Base-by-base conservation (phyloP, 768 basidiomycete species). In the Pholiota conissans region DNA sequence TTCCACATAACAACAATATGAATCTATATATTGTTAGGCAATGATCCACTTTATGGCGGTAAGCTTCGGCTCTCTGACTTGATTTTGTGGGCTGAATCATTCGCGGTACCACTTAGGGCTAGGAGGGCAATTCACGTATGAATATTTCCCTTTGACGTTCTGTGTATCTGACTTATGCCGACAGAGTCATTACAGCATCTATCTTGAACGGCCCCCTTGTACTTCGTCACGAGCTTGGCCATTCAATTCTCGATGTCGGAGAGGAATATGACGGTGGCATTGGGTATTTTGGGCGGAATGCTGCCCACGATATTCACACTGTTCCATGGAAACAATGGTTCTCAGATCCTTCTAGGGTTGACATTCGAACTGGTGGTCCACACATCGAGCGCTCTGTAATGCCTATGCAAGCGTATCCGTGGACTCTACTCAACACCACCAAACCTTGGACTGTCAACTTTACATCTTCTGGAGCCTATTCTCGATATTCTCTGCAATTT, bases 201-300 rank as follows among this genome's bases (percentile, higher is more conserved):
- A 69, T 82, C 18, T 77, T 84, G 11, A 93, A 91, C 53, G 90
- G 90, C 0, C 82, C 89, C 16, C 79, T 89, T 18, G 88, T 91
- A 5, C 79, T 92, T 28, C 81, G 89, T 5, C 90, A 91, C 64
- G 90, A 91, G 69, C 81, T 91, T 1, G 90, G 90, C 0, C 90
- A 93, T 71, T 90, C 88, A 22, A 83, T 91, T 48, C 89, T 91
- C 62, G 74, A 83, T 6, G 85, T 90, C 18, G 91, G 91, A 3
- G 91, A 92, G 71, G 90, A 91, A 72, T 91, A 93, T 65, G 91
- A 92, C 61, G 90, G 90, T 11, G 90, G 89, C 3, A 84, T 71
- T 59, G 85, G 76, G 3, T 93, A 92, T 69, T 89, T 79, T 63
- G 90, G 90, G 14, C 76, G 79, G 32, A 90, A 93, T 64, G 81